A percentile compares a stretch with the other conserved stretches of the same genome.
Conservation (phyloP, 371 early-diverging fungal genomes). For the Apophysomyces sp. region DNA sequence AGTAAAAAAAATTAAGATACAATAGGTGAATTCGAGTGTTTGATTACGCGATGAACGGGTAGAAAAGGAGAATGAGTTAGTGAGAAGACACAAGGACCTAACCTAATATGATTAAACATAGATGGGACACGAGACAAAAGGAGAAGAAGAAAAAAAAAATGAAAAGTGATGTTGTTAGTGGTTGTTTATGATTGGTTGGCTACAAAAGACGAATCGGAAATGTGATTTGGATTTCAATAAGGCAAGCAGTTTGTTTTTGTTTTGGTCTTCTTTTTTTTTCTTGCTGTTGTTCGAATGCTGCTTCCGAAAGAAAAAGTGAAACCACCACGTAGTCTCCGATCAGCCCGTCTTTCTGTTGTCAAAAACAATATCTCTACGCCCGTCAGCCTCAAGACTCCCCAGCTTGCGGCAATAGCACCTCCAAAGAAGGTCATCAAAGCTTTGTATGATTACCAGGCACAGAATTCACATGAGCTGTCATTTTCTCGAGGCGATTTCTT, state of each 20-base stretch:
- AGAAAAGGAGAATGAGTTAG: too few relatives aligned
- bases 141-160: not conserved
- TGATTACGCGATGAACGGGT: too few relatives aligned
- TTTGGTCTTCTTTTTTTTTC: not conserved
- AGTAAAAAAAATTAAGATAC: too few relatives aligned
- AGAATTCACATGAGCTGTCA: conserved; percentile 69
- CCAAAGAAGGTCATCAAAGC: conserved; percentile 90
- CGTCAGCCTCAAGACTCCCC: conserved; percentile 17
- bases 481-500: conserved; percentile 89
- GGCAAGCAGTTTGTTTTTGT: not conserved
- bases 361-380: conserved; percentile 51
- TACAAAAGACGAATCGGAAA: not conserved
- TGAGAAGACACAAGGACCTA: too few relatives aligned
- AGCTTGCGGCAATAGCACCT: conserved; percentile 16
- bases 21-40: too few relatives aligned
- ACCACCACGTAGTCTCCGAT: conserved; percentile 33
- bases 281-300: conserved; percentile 19
- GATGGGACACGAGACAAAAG: not conserved
- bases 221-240: not conserved
- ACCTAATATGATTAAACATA: too few relatives aligned
- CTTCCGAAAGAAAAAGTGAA: conserved; percentile 37
- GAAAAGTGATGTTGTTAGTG: not conserved
- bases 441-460: conserved; percentile 67
- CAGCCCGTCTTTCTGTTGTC: conserved; percentile 26
- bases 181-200: not conserved